These are phyloP conservation scores for Bacidia rubella DNA, from an alignment of 495 filamentous ascomycete genomes.

Conservation along the genomic window DNA sequence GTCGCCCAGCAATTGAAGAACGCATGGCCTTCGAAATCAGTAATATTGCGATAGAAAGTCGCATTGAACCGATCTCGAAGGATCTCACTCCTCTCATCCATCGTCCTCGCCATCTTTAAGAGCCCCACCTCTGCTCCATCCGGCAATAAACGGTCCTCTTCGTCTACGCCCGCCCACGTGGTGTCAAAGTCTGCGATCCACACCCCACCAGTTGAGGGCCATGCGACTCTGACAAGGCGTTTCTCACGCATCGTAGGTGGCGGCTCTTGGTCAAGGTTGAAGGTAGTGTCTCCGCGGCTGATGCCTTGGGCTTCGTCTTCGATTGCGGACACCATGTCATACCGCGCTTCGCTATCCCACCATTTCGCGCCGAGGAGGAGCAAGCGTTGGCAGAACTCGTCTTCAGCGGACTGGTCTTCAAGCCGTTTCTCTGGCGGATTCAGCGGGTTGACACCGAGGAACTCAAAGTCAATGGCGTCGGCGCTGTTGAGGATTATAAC, in stretches of 20 bases:
- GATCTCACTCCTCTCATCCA: not conserved
- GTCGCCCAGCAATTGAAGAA: not conserved
- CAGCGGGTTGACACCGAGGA: not conserved
- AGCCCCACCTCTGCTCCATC: not conserved
- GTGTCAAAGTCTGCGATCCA: not conserved
- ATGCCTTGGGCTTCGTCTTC: not conserved
- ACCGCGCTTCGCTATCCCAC: constrained; percentile 14
- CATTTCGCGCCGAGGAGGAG: constrained; percentile 18
- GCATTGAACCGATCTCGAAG: not conserved
- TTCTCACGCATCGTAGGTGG: not conserved
- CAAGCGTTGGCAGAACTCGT: constrained; percentile 15
- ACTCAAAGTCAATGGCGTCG: not conserved
- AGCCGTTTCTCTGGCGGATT: not conserved
- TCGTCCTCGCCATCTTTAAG: not conserved
- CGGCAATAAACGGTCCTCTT: not conserved
- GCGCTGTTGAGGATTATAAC: not conserved
- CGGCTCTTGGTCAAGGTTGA: not conserved
- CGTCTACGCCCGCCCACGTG: not conserved
- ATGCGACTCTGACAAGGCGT: not conserved
- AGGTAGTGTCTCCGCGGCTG: not conserved
- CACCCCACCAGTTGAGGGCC: not conserved
- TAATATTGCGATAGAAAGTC: not conserved
- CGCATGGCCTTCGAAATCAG: not conserved
- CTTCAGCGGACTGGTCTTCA: constrained; percentile 13
- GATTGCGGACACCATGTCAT: not conserved